Conservation (phyloP, 1,139 yeast species). For the Kluyveromyces sp. region DNA sequence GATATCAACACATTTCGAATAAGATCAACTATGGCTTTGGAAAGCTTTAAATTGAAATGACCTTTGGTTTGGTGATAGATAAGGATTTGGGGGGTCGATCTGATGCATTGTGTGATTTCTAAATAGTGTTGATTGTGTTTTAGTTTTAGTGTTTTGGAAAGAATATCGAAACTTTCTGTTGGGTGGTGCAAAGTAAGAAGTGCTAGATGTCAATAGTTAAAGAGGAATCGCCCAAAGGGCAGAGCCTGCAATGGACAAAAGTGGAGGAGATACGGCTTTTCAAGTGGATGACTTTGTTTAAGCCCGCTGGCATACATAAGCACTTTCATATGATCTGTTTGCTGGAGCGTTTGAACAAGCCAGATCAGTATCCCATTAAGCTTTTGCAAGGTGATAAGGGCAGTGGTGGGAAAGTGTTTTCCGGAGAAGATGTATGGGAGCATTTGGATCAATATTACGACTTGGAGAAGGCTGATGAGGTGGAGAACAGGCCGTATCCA, state of each 20-base stretch:
- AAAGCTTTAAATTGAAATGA: too few relatives aligned
- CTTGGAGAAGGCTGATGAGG: constrained; percentile 45
- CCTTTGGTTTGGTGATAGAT: too few relatives aligned
- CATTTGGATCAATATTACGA: constrained; percentile 49
- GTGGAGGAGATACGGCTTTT: constrained; percentile 63
- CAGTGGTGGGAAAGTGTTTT: constrained; percentile 28
- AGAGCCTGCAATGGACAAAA: constrained; percentile 38
- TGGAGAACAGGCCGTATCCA: constrained; percentile 33
- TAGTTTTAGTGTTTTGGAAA: too few relatives aligned
- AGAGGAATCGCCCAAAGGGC: not conserved
- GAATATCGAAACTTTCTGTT: too few relatives aligned
- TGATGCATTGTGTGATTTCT: too few relatives aligned
- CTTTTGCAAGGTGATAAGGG: constrained; percentile 22
- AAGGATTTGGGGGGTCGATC: too few relatives aligned
- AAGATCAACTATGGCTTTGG: too few relatives aligned
- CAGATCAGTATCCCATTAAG: constrained; percentile 25
- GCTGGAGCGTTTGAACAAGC: constrained; percentile 42
- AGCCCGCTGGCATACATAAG: constrained; percentile 51
- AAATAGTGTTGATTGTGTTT: too few relatives aligned
- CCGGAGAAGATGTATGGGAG: constrained; percentile 49
- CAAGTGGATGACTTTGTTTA: constrained; percentile 57
- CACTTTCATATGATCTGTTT: constrained; percentile 53
- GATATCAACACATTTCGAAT: not conserved
- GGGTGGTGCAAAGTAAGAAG: too few relatives aligned
- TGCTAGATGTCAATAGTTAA: not conserved